These are phyloP conservation scores for Ustilago loliicola DNA, from an alignment of 1,284 basidiomycete genomes.

Conservation along the genomic window DNA sequence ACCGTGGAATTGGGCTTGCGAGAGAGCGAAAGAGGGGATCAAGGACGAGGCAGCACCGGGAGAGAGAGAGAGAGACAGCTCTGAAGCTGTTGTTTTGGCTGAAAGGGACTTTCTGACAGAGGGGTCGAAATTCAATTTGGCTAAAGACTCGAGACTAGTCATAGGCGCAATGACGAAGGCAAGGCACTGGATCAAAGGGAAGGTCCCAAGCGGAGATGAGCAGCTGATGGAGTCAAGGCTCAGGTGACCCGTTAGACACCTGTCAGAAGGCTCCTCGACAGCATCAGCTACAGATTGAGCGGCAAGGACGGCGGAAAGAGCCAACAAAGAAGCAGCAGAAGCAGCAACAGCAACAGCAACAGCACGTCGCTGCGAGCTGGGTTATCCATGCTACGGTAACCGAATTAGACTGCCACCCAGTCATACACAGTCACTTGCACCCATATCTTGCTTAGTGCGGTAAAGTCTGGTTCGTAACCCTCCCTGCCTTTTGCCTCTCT, in stretches of 20 bases:
- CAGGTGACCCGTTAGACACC: not conserved
- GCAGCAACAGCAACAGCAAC: not conserved
- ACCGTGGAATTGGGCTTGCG: not conserved
- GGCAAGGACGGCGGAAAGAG: not conserved
- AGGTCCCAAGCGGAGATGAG: not conserved
- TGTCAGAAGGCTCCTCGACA: conserved; percentile 9
- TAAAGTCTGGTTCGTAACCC: too few relatives aligned
- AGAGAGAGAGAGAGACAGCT: not conserved
- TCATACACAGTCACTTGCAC: not conserved
- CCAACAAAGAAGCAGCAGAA: not conserved
- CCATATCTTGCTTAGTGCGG: not conserved
- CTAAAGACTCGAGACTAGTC: not conserved
- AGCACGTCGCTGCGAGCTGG: not conserved
- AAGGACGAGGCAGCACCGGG: not conserved
- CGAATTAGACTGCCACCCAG: too few relatives aligned
- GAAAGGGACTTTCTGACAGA: not conserved
- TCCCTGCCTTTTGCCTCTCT: not conserved
- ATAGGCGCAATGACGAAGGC: not conserved
- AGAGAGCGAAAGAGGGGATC: not conserved
- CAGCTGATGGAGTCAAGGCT: not conserved
- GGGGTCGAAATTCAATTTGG: not conserved
- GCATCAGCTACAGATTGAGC: not conserved
- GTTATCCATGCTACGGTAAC: too few relatives aligned
- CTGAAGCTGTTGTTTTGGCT: not conserved
- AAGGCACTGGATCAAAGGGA: conserved; percentile 11